Percentiles rank a stretch among this genome's conserved stretches.
Evolutionary conservation across 2,329 filamentous ascomycete genomes (phyloP).

Genomic region (Sporothrix humicola): DNA sequence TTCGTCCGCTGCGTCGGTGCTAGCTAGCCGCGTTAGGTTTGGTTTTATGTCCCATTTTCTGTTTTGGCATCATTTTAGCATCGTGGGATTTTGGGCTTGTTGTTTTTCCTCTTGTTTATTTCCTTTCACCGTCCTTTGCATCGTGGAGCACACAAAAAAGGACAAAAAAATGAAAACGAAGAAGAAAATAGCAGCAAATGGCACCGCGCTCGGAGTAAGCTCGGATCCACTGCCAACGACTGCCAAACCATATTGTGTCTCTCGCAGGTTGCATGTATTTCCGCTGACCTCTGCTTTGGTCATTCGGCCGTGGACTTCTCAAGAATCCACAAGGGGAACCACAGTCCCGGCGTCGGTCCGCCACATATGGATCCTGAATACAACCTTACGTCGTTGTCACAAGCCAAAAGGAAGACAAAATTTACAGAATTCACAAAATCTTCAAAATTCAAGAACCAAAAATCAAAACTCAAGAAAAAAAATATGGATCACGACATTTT

Average conservation of each 20-base stretch:
- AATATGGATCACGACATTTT: background rate
- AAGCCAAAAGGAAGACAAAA: background rate
- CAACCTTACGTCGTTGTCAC: background rate
- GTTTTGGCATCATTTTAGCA: background rate
- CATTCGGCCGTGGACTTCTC: background rate
- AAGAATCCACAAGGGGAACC: conserved; percentile 5
- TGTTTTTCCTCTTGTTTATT: background rate
- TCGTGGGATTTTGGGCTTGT: background rate
- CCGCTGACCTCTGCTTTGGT: conserved; percentile 2
- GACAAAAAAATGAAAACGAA: background rate
- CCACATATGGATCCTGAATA: conserved; percentile 7
- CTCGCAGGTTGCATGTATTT: background rate
- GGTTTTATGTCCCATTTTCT: background rate
- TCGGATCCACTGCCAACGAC: background rate
- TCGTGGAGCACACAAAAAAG: background rate
- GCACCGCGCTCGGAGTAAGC: background rate
- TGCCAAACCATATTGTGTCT: background rate
- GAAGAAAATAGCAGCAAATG: background rate
- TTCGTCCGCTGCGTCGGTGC: conserved; percentile 14
- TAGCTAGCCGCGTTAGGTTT: background rate
- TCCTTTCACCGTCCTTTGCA: conserved; percentile 1
- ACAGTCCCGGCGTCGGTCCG: conserved; percentile 10
- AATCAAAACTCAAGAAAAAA: background rate
- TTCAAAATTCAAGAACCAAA: background rate
- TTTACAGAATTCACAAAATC: background rate